Evolutionary conservation across 2,329 filamentous ascomycete species (phyloP).

Genomic region (Fusarium sp.): DNA sequence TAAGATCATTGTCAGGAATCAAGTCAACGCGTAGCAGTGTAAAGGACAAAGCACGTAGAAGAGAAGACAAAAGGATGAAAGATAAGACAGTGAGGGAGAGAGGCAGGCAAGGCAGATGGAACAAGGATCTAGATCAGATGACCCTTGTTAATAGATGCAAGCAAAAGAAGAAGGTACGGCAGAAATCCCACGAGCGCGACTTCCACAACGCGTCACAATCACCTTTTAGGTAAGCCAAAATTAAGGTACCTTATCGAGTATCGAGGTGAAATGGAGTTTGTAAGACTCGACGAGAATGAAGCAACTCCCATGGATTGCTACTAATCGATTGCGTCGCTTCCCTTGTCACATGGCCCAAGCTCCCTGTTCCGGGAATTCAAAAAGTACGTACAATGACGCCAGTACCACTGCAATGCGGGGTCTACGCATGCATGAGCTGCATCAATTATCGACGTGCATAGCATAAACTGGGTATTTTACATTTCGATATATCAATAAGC

Average conservation of each 20-base stretch:
- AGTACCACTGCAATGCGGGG: slow-evolving; percentile 35
- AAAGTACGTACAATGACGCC: slow-evolving; percentile 41
- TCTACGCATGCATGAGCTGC: slow-evolving; percentile 39
- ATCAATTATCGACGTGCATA: slow-evolving; percentile 21
- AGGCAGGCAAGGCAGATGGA: slow-evolving; percentile 14
- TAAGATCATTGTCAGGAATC: slow-evolving; percentile 29
- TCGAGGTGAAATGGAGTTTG: slow-evolving; percentile 24
- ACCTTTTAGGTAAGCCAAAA: slow-evolving; percentile 8
- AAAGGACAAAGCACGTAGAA: slow-evolving; percentile 28
- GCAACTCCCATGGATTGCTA: slow-evolving; percentile 20
- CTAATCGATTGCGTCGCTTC: slow-evolving; percentile 18
- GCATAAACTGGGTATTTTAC: slow-evolving; percentile 33
- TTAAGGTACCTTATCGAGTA: not conserved
- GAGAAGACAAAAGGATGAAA: slow-evolving; percentile 16
- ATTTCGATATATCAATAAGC: not conserved
- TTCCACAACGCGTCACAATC: slow-evolving; percentile 16
- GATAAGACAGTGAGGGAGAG: slow-evolving; percentile 37
- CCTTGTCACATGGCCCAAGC: slow-evolving; percentile 47
- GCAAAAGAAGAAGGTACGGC: slow-evolving; percentile 25
- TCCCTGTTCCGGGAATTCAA: slow-evolving; percentile 25
- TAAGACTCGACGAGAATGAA: slow-evolving; percentile 29
- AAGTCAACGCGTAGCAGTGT: slow-evolving; percentile 19
- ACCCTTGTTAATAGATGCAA: slow-evolving; percentile 21
- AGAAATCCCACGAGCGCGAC: slow-evolving; percentile 9
- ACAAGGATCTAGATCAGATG: slow-evolving; percentile 28